Base-by-base conservation (phyloP, 352 stramenopile genomes). In the Pythium aphanidermatum region DNA sequence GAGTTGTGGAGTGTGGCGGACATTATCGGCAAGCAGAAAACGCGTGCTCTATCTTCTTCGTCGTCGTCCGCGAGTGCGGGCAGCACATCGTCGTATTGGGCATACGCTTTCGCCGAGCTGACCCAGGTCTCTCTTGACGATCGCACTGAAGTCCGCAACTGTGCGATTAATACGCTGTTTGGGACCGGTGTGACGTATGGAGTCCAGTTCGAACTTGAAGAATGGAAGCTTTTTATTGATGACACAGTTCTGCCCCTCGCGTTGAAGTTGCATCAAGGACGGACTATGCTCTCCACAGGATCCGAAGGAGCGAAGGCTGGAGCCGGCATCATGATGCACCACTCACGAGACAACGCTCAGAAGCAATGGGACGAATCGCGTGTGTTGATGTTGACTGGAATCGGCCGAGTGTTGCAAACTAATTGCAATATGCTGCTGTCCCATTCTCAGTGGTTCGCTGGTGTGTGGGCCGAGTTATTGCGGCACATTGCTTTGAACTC, bases 341-440 rank as follows among this genome's bases (percentile, higher is more conserved):
- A 98, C 55, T 98, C 90, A 12, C 76, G 95, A 14, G 95, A 99
- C 69, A 98, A 83, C 28, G 74, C 74, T 1, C 82, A 89, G 25
- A 99, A 99, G 55, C 96, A 98, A 67, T 99, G 96, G 95, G 86
- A 96, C 32, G 95, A 97, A 52, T 98, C 96, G 12, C 86, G 96
- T 32, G 92, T 98, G 23, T 61, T 98, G 16, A 83, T 96, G 53
- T 71, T 99, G 31, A 85, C 92, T 28, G 96, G 95, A 11, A 78
- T 98, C 25, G 95, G 86, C 51, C 83, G 96, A 43, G 86, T 98
- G 2, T 70, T 99, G 13, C 84, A 91, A 55, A 90, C 75, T 0
- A 89, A 93, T 25, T 84, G 73, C 62, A 70, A 81, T 24, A 69
- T 73, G 50, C 33, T 93, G 46, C 50, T 88, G 11, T 58, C 67